phyloP scores from a whole-genome alignment of 2,329 filamentous ascomycete species.

The Hypoxylon sp. region DNA sequence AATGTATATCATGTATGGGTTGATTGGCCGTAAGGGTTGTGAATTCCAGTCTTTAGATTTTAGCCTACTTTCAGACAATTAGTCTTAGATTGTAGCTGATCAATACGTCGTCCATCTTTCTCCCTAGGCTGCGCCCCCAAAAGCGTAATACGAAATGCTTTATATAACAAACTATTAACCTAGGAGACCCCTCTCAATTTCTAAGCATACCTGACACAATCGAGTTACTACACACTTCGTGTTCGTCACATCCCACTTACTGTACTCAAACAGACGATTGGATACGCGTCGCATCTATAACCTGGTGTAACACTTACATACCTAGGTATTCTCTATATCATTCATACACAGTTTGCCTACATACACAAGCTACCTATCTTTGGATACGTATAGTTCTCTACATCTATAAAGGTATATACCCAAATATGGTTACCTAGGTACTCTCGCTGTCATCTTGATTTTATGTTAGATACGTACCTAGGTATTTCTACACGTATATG shows the following conservation, averaged over 20 bases:
- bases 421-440: neutral
- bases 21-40: neutral
- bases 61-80: too few relatives aligned
- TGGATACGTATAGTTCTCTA: neutral
- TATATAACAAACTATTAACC: neutral
- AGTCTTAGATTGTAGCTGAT: too few relatives aligned
- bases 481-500: neutral
- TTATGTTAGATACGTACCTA: neutral
- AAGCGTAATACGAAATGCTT: too few relatives aligned
- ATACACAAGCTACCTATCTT: neutral
- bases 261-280: neutral
- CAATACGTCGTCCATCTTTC: too few relatives aligned
- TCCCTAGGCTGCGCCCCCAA: too few relatives aligned
- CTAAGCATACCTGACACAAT: neutral
- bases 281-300: neutral
- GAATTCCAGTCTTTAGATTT: too few relatives aligned
- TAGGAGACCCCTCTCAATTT: neutral
- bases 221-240: neutral
- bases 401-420: neutral
- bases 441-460: neutral
- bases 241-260: neutral
- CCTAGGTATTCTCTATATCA: too few relatives aligned
- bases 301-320: neutral
- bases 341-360: conserved; percentile 2
- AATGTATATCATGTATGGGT: neutral